phyloP scores from a whole-genome alignment of 164 flowering plant genomes.

The Vitis rotundifolia region DNA sequence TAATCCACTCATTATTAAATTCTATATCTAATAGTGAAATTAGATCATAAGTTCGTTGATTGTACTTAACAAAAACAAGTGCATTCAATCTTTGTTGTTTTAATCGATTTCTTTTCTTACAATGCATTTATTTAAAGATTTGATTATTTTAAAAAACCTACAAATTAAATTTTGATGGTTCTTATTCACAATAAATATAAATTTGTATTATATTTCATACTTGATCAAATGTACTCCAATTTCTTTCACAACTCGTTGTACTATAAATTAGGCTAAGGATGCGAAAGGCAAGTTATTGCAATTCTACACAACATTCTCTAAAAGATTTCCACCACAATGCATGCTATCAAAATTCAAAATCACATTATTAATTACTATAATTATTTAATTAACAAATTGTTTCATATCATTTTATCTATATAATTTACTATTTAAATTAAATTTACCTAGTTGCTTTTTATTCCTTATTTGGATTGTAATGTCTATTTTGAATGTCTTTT shows the following conservation, averaged over 20 bases:
- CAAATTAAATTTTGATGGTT: too few relatives aligned
- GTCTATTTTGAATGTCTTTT: not conserved
- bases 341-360: not conserved
- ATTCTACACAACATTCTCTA: not conserved
- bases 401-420: not conserved
- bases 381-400: too few relatives aligned
- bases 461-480: not conserved
- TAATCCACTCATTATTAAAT: not conserved
- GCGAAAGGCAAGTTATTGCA: not conserved
- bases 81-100: not conserved
- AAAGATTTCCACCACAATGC: not conserved
- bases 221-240: not conserved
- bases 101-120: not conserved
- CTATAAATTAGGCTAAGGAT: not conserved
- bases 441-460: not conserved
- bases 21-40: not conserved
- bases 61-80: not conserved
- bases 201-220: not conserved
- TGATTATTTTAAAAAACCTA: too few relatives aligned
- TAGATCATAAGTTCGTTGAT: not conserved
- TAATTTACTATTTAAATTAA: not conserved
- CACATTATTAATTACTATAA: too few relatives aligned
- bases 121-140: not conserved
- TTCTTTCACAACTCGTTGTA: not conserved
- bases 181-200: too few relatives aligned